These are phyloP conservation scores for Pythium aristosporum DNA, from an alignment of 352 stramenopile species.

Conservation along the genomic window DNA sequence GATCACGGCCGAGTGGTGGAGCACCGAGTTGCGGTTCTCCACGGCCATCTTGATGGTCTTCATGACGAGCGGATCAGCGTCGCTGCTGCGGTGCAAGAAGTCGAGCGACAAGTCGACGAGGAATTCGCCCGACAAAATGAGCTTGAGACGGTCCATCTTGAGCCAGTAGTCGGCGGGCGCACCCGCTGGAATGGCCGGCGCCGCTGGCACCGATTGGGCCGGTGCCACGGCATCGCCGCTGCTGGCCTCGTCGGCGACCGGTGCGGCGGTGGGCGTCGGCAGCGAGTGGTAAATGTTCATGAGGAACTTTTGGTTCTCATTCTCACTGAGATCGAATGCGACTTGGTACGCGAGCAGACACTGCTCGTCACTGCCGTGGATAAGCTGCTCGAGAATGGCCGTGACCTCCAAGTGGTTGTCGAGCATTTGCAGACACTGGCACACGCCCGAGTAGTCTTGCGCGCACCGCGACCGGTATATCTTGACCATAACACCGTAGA, in stretches of 20 bases:
- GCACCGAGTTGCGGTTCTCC: slow-evolving; percentile 95
- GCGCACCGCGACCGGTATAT: slow-evolving; percentile 65
- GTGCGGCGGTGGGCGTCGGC: slow-evolving; percentile 48
- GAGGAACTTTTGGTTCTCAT: slow-evolving; percentile 98
- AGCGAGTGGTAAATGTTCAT: slow-evolving; percentile 89
- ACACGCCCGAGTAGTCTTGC: slow-evolving; percentile 74
- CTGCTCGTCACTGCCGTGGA: slow-evolving; percentile 69
- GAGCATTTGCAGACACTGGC: slow-evolving; percentile 89
- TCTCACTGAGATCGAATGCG: slow-evolving; percentile 97
- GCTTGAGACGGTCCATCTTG: slow-evolving; percentile 85
- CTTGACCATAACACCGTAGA: slow-evolving; percentile 91
- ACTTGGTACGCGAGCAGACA: slow-evolving; percentile 96
- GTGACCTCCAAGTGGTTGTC: slow-evolving; percentile 82
- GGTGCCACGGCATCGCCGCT: slow-evolving; percentile 33
- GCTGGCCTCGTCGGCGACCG: slow-evolving; percentile 23
- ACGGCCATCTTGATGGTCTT: slow-evolving; percentile 94
- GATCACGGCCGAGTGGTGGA: slow-evolving; percentile 98
- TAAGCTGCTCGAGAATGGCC: slow-evolving; percentile 86
- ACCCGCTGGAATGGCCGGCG: slow-evolving; percentile 41
- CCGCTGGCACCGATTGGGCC: slow-evolving; percentile 16
- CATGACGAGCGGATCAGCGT: slow-evolving; percentile 92
- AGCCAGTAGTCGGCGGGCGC: slow-evolving; percentile 74
- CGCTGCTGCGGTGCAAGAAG: slow-evolving; percentile 90
- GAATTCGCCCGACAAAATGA: slow-evolving; percentile 88
- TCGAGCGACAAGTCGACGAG: slow-evolving; percentile 92